Evolutionary conservation across 2,329 filamentous ascomycete genomes (phyloP).

Genomic region (Claviceps citrina): DNA sequence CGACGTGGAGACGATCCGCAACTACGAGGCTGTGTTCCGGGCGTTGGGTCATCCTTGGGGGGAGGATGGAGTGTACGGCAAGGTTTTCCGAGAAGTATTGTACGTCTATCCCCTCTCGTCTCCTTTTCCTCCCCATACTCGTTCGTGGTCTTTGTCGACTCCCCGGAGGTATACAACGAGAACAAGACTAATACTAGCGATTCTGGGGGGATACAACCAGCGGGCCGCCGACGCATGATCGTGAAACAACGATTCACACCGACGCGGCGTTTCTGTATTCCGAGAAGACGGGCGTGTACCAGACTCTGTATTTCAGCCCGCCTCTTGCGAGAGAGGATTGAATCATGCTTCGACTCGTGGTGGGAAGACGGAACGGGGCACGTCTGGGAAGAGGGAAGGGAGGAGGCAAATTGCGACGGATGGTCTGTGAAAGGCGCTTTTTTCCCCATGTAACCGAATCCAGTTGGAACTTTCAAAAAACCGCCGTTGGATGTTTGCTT

Average conservation of each 20-base stretch:
- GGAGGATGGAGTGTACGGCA: constrained; percentile 3
- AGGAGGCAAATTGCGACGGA: no score
- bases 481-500: no score
- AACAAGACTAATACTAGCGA: neutral
- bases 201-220: neutral
- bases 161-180: no score
- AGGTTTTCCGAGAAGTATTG: constrained; percentile 7
- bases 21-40: constrained; percentile 7
- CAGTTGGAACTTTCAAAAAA: no score
- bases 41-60: constrained; percentile 6
- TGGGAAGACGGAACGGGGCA: no score
- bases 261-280: constrained; percentile 6
- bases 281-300: constrained; percentile 7
- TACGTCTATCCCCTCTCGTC: neutral
- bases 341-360: no score
- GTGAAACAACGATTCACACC: constrained; percentile 5
- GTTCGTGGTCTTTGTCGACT: no score
- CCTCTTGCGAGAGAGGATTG: neutral
- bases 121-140: no score
- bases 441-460: no score
- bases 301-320: constrained; percentile 7
- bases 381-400: no score
- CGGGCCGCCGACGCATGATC: constrained; percentile 2
- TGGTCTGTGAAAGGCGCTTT: no score
- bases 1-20: constrained; percentile 8